A percentile compares a stretch with the other conserved stretches of the same genome.
Evolutionary conservation across 2,329 filamentous ascomycete species (phyloP).

Genomic region (Trichoderma aggressivum): DNA sequence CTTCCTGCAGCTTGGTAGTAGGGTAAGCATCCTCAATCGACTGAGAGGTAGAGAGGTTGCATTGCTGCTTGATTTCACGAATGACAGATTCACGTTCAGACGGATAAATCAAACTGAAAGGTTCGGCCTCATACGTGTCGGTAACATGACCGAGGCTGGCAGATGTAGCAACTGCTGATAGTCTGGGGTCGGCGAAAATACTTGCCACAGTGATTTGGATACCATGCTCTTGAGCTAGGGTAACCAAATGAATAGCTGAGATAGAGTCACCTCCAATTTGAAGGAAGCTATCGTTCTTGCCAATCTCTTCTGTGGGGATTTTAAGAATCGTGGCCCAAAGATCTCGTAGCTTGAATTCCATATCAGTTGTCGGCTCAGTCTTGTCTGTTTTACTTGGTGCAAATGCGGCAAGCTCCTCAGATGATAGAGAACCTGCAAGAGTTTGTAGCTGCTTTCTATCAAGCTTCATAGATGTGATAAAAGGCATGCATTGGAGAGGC

Average conservation of each 20-base stretch:
- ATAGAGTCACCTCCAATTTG: constrained; percentile 42
- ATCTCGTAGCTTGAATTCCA: constrained; percentile 20
- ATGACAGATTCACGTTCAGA: background rate
- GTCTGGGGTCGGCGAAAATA: constrained; percentile 6
- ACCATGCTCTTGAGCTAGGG: constrained; percentile 31
- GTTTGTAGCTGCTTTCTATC: constrained; percentile 14
- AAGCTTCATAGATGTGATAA: constrained; percentile 21
- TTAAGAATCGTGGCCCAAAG: constrained; percentile 34
- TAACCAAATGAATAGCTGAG: constrained; percentile 42
- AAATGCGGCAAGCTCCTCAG: constrained; percentile 9
- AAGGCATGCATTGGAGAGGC: constrained; percentile 21
- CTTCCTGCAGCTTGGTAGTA: constrained; percentile 3
- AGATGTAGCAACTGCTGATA: constrained; percentile 1
- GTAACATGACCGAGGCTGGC: background rate
- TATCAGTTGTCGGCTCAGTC: constrained; percentile 21
- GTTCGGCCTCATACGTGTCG: background rate
- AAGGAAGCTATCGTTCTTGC: constrained; percentile 22
- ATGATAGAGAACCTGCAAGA: constrained; percentile 1
- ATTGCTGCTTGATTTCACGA: constrained; percentile 10
- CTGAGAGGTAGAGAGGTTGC: background rate
- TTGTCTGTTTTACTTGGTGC: constrained; percentile 7
- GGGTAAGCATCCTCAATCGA: constrained; percentile 18
- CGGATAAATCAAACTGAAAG: background rate
- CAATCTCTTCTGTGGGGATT: constrained; percentile 27
- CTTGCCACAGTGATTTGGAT: background rate